Evolutionary conservation across 1,284 basidiomycete species (phyloP).

Genomic region (Irpex rosettiformis): DNA sequence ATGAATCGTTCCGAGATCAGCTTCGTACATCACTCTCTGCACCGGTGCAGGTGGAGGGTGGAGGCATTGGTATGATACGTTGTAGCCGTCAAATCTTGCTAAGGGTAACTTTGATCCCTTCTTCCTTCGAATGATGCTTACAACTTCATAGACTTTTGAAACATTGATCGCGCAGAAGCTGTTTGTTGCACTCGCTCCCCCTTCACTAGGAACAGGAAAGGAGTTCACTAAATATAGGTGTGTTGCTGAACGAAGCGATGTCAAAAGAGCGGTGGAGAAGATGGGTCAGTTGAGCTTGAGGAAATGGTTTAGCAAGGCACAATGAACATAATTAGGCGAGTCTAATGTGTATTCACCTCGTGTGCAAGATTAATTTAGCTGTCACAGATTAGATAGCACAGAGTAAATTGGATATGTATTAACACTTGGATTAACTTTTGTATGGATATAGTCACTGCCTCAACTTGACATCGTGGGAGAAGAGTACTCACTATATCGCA

Average conservation of each 20-base stretch:
- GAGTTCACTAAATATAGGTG: conserved; percentile 71
- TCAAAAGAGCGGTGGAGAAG: conserved; percentile 64
- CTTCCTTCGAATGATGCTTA: neutral
- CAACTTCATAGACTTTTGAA: conserved; percentile 61
- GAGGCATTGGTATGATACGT: conserved; percentile 69
- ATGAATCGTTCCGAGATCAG: conserved; percentile 65
- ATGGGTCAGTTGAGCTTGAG: conserved; percentile 67
- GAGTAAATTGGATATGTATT: no score
- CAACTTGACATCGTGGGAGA: no score
- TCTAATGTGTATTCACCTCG: neutral
- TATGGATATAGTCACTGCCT: no score
- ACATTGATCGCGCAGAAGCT: conserved; percentile 47
- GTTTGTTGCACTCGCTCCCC: conserved; percentile 45
- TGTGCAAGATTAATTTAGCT: no score
- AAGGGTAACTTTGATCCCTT: conserved; percentile 41
- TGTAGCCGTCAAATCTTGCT: conserved; percentile 60
- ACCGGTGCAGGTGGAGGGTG: conserved; percentile 70
- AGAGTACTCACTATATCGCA: no score
- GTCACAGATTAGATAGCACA: no score
- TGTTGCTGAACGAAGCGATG: conserved; percentile 48
- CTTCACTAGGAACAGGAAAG: conserved; percentile 44
- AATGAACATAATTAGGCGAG: conserved; percentile 18
- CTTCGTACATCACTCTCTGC: conserved; percentile 64
- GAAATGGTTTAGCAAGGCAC: conserved; percentile 68
- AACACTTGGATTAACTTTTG: no score